Evolutionary conservation across 2,329 filamentous ascomycete genomes (phyloP).

Genomic region (Botrytis fabae): DNA sequence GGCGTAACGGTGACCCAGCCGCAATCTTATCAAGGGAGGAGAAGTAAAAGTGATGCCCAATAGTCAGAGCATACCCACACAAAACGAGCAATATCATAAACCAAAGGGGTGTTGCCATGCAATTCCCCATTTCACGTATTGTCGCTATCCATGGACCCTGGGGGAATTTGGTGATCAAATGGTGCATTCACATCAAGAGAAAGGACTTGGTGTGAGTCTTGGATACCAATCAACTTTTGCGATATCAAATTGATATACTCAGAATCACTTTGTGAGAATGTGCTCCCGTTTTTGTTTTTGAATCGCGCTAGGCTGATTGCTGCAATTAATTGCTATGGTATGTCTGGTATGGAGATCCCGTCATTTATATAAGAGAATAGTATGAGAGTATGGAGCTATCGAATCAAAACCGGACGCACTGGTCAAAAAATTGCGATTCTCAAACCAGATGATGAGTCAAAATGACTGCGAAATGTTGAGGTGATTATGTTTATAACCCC

Average conservation of each 20-base stretch:
- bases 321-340: neutral
- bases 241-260: neutral
- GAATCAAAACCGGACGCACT: neutral
- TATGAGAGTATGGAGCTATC: neutral
- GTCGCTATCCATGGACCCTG: neutral
- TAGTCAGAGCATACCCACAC: neutral
- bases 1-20: neutral
- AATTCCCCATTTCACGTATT: neutral
- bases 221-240: neutral
- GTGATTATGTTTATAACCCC: neutral
- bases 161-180: neutral
- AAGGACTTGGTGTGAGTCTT: neutral
- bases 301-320: neutral
- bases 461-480: neutral
- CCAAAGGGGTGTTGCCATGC: neutral
- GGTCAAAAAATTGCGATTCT: neutral
- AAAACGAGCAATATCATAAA: neutral
- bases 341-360: neutral
- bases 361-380: neutral
- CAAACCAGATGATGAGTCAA: neutral
- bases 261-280: neutral
- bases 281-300: neutral
- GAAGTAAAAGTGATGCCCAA: constrained; percentile 28
- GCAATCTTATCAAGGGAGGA: constrained; percentile 13
- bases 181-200: neutral